These are phyloP conservation scores for Aspergillus sojae DNA, from an alignment of 2,329 filamentous ascomycete genomes.

Conservation along the genomic window DNA sequence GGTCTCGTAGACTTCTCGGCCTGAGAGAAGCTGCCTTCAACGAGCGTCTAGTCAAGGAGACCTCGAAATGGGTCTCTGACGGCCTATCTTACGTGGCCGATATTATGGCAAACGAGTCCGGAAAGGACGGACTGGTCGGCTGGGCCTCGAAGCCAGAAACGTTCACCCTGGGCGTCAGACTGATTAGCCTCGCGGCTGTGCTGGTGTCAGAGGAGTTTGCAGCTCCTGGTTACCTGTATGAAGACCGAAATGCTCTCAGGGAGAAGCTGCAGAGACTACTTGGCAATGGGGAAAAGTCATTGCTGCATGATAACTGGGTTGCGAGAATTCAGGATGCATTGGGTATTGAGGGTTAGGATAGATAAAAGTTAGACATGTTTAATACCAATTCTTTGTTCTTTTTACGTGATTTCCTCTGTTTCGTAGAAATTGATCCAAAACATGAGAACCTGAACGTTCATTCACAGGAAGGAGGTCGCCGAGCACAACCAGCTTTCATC, in stretches of 20 bases:
- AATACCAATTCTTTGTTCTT: neutral
- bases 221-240: conserved; percentile 19
- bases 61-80: conserved; percentile 36
- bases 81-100: conserved; percentile 33
- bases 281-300: conserved; percentile 23
- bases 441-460: neutral
- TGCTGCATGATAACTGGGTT: conserved; percentile 38
- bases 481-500: neutral
- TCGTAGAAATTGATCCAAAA: neutral
- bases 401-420: neutral
- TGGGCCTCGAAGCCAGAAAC: conserved; percentile 71
- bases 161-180: conserved; percentile 54
- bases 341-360: conserved; percentile 16
- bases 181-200: conserved; percentile 41
- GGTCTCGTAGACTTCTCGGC: conserved; percentile 58
- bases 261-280: conserved; percentile 30
- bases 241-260: conserved; percentile 20
- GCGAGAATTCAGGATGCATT: conserved; percentile 30
- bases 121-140: conserved; percentile 68
- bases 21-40: conserved; percentile 30
- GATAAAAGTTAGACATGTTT: conserved; percentile 23
- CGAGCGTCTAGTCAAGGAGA: conserved; percentile 20
- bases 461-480: neutral
- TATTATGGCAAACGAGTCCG: conserved; percentile 31
- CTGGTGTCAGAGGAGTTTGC: conserved; percentile 29